Evolutionary conservation across 257 asterid genomes (phyloP).

Genomic region (Capsicum baccatum): DNA sequence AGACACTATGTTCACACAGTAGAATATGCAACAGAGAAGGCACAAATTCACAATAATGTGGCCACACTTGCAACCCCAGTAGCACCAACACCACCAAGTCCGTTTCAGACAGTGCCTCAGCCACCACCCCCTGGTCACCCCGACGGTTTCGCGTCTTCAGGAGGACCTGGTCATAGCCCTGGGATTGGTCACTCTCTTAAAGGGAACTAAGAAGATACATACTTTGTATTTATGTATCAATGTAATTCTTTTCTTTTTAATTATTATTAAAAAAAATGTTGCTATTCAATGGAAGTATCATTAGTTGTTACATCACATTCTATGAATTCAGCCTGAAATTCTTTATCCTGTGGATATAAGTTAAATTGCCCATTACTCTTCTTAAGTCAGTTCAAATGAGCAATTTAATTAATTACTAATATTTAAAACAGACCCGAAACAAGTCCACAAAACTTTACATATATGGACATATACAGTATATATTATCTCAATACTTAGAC

Average conservation of each 20-base stretch:
- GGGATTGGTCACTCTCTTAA: slow-evolving; percentile 38
- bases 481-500: background rate
- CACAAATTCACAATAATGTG: slow-evolving; percentile 22
- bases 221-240: background rate
- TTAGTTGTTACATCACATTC: background rate
- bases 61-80: slow-evolving; percentile 30
- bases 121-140: slow-evolving; percentile 54
- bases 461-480: background rate
- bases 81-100: slow-evolving; percentile 46
- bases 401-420: background rate
- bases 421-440: background rate
- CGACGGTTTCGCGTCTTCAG: background rate
- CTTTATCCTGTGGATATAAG: background rate
- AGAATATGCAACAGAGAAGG: slow-evolving; percentile 5
- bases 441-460: background rate
- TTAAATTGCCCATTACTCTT: background rate
- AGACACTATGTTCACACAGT: background rate
- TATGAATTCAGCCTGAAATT: background rate
- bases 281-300: too few relatives aligned
- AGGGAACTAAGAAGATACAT: slow-evolving; percentile 13
- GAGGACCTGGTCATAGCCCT: slow-evolving; percentile 44
- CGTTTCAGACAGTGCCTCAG: slow-evolving; percentile 33
- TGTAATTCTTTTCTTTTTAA: background rate
- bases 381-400: background rate
- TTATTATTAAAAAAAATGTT: too few relatives aligned